A percentile compares a stretch with the other conserved stretches of the same genome.
Conservation (phyloP, 225 moss, liverwort and hornwort genomes). For the Antitrichia curtipendula region DNA sequence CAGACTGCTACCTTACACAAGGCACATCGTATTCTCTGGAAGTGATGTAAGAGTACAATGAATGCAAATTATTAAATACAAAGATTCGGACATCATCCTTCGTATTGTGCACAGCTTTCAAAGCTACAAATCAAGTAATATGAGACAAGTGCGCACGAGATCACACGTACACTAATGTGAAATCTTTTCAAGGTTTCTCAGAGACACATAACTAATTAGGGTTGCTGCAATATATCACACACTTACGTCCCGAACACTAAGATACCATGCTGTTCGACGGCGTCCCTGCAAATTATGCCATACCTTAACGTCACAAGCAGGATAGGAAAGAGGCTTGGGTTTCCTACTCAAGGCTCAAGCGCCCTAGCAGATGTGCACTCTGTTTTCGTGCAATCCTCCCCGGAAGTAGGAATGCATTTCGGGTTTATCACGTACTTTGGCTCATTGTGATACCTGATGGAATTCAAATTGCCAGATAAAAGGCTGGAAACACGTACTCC, state of each 20-base stretch:
- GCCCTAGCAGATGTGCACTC: neutral
- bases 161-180: neutral
- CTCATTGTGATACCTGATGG: too few species aligned
- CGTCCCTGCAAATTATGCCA: too few species aligned
- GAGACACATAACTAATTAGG: too few species aligned
- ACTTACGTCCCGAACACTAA: too few species aligned
- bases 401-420: too few species aligned
- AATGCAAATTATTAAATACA: neutral
- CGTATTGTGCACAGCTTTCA: neutral
- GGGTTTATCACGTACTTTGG: too few species aligned
- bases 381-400: neutral
- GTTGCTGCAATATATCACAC: too few species aligned
- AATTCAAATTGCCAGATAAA: too few species aligned
- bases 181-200: neutral
- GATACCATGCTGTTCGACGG: neutral
- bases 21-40: neutral
- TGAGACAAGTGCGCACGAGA: neutral
- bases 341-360: neutral
- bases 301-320: neutral
- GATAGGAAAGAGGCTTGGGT: neutral
- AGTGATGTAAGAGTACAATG: neutral
- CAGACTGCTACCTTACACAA: too few species aligned
- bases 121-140: neutral
- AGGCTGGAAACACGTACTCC: too few species aligned
- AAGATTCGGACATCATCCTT: neutral